Base-by-base conservation (phyloP, 176 grass and related monocot species). In the Miscanthus lutarioriparius region DNA sequence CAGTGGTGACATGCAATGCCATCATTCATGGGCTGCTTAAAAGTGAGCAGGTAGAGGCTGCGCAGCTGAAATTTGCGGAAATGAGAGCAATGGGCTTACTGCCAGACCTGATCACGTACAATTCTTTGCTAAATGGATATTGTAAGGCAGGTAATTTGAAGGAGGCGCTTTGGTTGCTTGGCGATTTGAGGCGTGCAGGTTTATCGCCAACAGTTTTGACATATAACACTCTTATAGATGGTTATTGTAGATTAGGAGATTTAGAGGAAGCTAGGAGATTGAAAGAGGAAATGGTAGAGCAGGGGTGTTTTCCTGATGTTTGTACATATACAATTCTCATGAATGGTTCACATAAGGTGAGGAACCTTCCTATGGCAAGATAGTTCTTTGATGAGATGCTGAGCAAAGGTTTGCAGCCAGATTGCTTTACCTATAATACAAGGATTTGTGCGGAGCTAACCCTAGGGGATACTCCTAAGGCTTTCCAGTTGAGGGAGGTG, bases 301-400 rank as follows among this genome's bases (percentile, higher is more conserved):
- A 85, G 6, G 87, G 85, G 0, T 90, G 74, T 85, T 30, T 56
- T 70, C 83, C 86, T 1, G 76, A 94, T 85, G 75, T 88, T 85
- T 92, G 41, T 90, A 92, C 91, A 47, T 97, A 94, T 73, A 90
- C 94, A 3, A 82, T 91, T 82, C 91, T 94, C 67, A 79, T 97
- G 75, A 94, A 97, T 86, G 87, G 87, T 35, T 89, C 87, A 22
- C 84, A 72, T 73, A 94, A 92, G 71, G 39, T 82, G 56, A 77
- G 77, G 12, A 90, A 88, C 77, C 83, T 92, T 87, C 72, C 35
- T 14, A 83, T 89, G 90, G 80, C 58, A 9, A 84, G 69, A 81
- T 67, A 71, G 43, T 87, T 88, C 54, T 94, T 89, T 84, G 80
- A 92, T 83, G 90, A 94, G 90, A 97, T 92, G 89, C 74, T 90